Conservation (phyloP, 805 yeast species). For the Metschnikowia peoriensis region DNA sequence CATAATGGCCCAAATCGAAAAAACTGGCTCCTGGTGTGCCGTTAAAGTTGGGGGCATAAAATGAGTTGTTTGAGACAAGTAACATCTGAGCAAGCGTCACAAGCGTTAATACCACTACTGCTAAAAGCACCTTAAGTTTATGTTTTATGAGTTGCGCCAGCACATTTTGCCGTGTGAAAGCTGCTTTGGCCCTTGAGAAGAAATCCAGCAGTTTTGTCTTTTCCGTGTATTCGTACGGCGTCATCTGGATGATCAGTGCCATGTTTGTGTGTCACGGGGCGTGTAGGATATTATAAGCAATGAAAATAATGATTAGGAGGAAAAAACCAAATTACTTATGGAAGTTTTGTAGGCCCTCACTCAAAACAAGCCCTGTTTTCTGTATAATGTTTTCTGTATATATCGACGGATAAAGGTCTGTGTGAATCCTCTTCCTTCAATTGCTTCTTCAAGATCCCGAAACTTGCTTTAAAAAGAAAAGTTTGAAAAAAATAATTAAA, state of each 20-base stretch:
- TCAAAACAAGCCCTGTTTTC: no score
- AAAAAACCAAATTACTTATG: no score
- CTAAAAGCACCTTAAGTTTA: slow-evolving; percentile 12
- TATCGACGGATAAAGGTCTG: no score
- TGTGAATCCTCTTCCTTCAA: no score
- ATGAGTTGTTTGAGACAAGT: slow-evolving; percentile 11
- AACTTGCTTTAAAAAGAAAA: no score
- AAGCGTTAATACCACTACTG: slow-evolving; percentile 1
- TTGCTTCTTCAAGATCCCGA: no score
- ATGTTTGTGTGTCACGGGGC: neutral
- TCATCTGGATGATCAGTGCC: slow-evolving; percentile 19
- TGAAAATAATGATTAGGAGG: neutral
- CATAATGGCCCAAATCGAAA: slow-evolving; percentile 68
- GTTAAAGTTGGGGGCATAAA: slow-evolving; percentile 35
- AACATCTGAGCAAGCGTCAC: slow-evolving; percentile 16
- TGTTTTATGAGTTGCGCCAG: slow-evolving; percentile 12
- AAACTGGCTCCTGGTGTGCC: slow-evolving; percentile 49
- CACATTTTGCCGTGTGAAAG: slow-evolving; percentile 6
- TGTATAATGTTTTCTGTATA: no score
- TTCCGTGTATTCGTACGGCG: slow-evolving; percentile 20
- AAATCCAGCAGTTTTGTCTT: slow-evolving; percentile 9
- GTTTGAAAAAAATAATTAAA: no score
- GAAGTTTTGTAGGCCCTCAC: no score
- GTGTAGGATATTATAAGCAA: neutral
- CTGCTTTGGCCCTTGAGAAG: slow-evolving; percentile 2